These are phyloP conservation scores for Stenogyne calaminthoides DNA, from an alignment of 305 asterid species.

Conservation along the genomic window DNA sequence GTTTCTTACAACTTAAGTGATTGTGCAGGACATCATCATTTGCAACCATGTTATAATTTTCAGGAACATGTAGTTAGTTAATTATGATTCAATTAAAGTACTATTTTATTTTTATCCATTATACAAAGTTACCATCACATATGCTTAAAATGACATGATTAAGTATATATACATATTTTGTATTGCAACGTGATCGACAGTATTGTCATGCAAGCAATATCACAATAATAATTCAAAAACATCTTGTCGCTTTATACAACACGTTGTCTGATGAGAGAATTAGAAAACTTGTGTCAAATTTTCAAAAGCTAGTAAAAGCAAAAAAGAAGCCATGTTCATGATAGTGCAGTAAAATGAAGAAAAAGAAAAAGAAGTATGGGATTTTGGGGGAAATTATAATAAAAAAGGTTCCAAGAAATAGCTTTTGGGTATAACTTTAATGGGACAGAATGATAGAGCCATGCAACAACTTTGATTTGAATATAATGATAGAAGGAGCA, in stretches of 20 bases:
- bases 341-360: constrained; percentile 22
- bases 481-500: constrained; percentile 34
- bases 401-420: constrained; percentile 27
- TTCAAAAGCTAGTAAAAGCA: constrained; percentile 14
- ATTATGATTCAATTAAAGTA: constrained; percentile 12
- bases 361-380: constrained; percentile 8
- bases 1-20: constrained; percentile 30
- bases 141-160: neutral
- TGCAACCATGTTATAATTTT: constrained; percentile 14
- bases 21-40: constrained; percentile 3
- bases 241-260: neutral
- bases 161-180: neutral
- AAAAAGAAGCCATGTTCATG: constrained; percentile 12
- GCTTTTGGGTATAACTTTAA: constrained; percentile 33
- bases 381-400: neutral
- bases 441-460: constrained; percentile 67
- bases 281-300: constrained; percentile 8
- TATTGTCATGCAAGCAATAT: constrained; percentile 16
- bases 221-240: neutral
- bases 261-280: neutral
- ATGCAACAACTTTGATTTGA: constrained; percentile 44
- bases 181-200: constrained; percentile 6
- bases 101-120: neutral
- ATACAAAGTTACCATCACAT: neutral
- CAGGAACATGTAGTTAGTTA: constrained; percentile 19